These are phyloP conservation scores for Coemansia umbellata DNA, from an alignment of 192 early-diverging fungal species.

Conservation along the genomic window DNA sequence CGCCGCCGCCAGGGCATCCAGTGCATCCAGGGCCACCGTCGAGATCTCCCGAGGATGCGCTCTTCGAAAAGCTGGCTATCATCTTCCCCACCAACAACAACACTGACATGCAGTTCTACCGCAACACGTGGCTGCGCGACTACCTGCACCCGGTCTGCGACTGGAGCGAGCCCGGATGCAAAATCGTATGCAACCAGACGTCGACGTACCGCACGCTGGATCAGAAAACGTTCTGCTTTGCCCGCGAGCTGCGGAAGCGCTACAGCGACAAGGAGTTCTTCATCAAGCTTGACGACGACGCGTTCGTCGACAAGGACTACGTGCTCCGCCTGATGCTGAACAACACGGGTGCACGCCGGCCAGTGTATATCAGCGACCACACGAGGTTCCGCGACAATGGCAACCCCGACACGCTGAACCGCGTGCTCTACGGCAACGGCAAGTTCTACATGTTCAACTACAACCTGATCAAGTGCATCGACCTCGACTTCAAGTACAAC, in stretches of 20 bases:
- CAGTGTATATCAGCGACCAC: slow-evolving; percentile 47
- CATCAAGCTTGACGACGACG: slow-evolving; percentile 43
- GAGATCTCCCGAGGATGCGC: slow-evolving; percentile 1
- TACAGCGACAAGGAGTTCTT: slow-evolving; percentile 29
- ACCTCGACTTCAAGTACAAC: slow-evolving; percentile 20
- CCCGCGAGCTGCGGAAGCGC: slow-evolving; percentile 17
- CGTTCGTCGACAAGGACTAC: slow-evolving; percentile 42
- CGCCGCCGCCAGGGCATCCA: neutral
- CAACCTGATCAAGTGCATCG: slow-evolving; percentile 21
- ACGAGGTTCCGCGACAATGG: slow-evolving; percentile 1
- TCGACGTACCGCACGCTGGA: slow-evolving; percentile 33
- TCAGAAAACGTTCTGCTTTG: slow-evolving; percentile 33
- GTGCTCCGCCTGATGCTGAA: slow-evolving; percentile 15
- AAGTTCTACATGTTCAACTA: slow-evolving; percentile 52
- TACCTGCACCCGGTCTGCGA: slow-evolving; percentile 45
- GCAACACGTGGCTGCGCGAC: slow-evolving; percentile 39
- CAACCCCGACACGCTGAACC: slow-evolving; percentile 11
- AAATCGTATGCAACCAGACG: slow-evolving; percentile 34
- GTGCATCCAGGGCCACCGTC: neutral
- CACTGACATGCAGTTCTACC: slow-evolving; percentile 47
- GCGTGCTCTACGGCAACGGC: slow-evolving; percentile 33
- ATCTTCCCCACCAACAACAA: slow-evolving; percentile 43
- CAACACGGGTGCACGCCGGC: slow-evolving; percentile 5
- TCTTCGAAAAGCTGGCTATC: slow-evolving; percentile 27
- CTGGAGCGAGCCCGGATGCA: slow-evolving; percentile 29